These are phyloP conservation scores for Cardamine chenopodiifolia DNA, from an alignment of 345 rosid species.

Conservation along the genomic window DNA sequence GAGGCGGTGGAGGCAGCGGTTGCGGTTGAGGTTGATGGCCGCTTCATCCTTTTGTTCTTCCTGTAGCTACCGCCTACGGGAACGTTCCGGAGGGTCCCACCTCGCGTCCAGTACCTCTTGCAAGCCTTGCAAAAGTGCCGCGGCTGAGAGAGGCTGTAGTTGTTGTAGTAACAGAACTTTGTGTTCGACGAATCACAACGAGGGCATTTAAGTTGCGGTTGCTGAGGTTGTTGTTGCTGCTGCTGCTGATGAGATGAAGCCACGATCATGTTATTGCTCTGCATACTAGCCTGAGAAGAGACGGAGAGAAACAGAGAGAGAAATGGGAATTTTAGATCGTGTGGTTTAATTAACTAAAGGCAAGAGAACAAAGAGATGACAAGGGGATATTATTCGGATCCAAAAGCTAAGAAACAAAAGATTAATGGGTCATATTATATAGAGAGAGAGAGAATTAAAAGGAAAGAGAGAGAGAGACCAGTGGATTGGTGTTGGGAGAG, in stretches of 20 bases:
- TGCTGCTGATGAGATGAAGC: constrained; percentile 51
- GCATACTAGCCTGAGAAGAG: constrained; percentile 41
- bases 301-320: constrained; percentile 24
- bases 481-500: constrained; percentile 63
- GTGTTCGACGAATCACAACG: constrained; percentile 79
- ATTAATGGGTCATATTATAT: constrained; percentile 54
- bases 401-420: constrained; percentile 61
- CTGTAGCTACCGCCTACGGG: constrained; percentile 81
- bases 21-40: constrained; percentile 42
- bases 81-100: constrained; percentile 70
- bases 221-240: constrained; percentile 45
- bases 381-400: constrained; percentile 47
- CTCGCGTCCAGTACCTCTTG: constrained; percentile 74
- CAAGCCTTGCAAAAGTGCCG: constrained; percentile 79
- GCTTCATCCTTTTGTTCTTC: constrained; percentile 68
- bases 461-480: constrained; percentile 50
- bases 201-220: constrained; percentile 63
- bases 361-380: constrained; percentile 42
- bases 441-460: constrained; percentile 47
- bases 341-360: constrained; percentile 46
- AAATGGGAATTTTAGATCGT: constrained; percentile 40
- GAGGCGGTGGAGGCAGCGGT: constrained; percentile 29
- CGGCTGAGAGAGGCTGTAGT: constrained; percentile 75
- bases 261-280: constrained; percentile 52
- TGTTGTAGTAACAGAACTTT: constrained; percentile 81